Evolutionary conservation across 768 basidiomycete genomes (phyloP), one percentile per base, ranked within the genome.

Genomic region (Sutorius australiensis): DNA sequence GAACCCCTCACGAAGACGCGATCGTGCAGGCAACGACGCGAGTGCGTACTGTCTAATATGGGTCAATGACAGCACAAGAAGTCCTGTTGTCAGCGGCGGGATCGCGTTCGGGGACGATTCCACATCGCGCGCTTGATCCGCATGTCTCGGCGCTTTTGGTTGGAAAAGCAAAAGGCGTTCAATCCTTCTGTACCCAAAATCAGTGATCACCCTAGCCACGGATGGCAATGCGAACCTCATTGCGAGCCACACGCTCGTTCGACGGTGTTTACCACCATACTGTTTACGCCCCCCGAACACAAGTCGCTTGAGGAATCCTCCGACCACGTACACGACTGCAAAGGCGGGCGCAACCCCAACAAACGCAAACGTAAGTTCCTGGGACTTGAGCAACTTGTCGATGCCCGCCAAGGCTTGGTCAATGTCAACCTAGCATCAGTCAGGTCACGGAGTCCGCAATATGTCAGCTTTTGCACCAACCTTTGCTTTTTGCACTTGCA

Each of bases 401-500:
- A 98, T 94, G 6, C 95, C 95, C 9, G 84, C 76, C 38, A 98
- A 75, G 0, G 94, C 87, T 69, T 95, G 84, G 57, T 95, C 90
- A 48, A 97, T 83, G 68, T 98, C 95, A 53, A 95, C 92, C 90
- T 93, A 58, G 11, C 34, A 27, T 46, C 34, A 19, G 34, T 47
- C 50, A 51, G 48, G 32, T 40, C 30, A 43, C 28, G 2, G 24
- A 53, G 10, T 33, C 31, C 30, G 30, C 19, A 9, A 11, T 14
- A 16, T 17, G 13, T 30, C 19, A 34, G 13, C 7, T 16, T 27
- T 11, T 31, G 54, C 19, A 49, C 63, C 5, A 19, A 87, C 93
- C 77, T 98, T 98, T 53, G 93, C 88, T 68, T 98, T 98, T 60
- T 98, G 95, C 0, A 98, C 80, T 64, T 98, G 95, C 30, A 99